Evolutionary conservation across 192 early-diverging fungal species (phyloP), one percentile per base, ranked within the genome.

Genomic region (Backusella australiensis): DNA sequence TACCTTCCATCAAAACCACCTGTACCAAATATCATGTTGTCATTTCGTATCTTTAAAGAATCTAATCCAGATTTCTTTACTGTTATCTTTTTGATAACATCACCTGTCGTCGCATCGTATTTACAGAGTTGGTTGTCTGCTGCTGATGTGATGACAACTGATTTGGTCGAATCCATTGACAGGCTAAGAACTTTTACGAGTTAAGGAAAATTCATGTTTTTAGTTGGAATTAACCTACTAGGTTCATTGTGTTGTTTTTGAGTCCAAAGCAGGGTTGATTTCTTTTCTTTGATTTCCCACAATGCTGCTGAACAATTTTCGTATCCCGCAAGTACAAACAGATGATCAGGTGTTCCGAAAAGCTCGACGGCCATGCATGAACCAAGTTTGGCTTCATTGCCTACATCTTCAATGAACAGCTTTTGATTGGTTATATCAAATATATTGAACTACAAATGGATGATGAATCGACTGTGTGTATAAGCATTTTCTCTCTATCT

Each of bases 1-100:
- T 32, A 80, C 82, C 67, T 79, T 44, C 73, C 79, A 65, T 83
- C 82, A 70, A 74, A 80, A 5, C 82, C 82, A 12, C 66, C 82
- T 7, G 82, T 80, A 9, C 76, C 79, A 52, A 80, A 69, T 71
- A 83, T 78, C 70, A 78, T 80, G 66, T 74, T 76, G 34, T 83
- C 82, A 35, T 38, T 19, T 34, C 82, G 72, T 34, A 83, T 75
- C 29, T 67, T 53, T 59, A 83, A 34, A 3, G 68, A 35, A 17
- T 73, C 75, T 41, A 78, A 56, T 19, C 82, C 82, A 9, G 76
- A 36, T 34, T 77, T 76, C 34, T 83, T 83, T 17, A 52, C 56
- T 12, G 52, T 72, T 26, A 79, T 74, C 29, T 73, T 63, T 8
- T 56, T 68, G 41, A 73, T 42, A 75, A 65, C 15, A 36, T 71